phyloP scores from a whole-genome alignment of 768 basidiomycete species.

The Punctularia strigosozonata region DNA sequence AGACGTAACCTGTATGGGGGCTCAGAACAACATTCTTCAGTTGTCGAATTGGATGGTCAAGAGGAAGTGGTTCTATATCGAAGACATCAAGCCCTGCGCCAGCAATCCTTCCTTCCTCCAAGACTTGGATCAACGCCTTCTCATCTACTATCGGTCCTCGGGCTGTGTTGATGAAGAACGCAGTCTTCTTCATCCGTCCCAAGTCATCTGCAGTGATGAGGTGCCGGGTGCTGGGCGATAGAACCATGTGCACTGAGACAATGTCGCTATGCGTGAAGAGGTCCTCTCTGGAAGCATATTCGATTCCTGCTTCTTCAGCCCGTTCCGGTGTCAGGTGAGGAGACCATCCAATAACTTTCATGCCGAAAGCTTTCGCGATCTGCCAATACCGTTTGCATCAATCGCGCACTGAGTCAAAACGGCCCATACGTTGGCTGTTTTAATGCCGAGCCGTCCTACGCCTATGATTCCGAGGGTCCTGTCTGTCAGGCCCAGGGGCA shows the following conservation, averaged over 20 bases:
- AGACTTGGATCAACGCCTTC: conserved; percentile 32
- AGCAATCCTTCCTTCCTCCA: conserved; percentile 34
- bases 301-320: conserved; percentile 38
- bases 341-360: conserved; percentile 55
- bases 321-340: conserved; percentile 50
- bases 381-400: conserved; percentile 9
- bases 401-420: background rate
- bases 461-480: conserved; percentile 52
- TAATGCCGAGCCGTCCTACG: conserved; percentile 42
- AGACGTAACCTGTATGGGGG: conserved; percentile 53
- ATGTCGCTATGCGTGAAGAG: conserved; percentile 44
- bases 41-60: conserved; percentile 40
- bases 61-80: conserved; percentile 51
- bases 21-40: conserved; percentile 43
- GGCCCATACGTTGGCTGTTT: conserved; percentile 35
- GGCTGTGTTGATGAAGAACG: conserved; percentile 56
- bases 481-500: conserved; percentile 40
- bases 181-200: conserved; percentile 40
- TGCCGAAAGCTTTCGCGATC: conserved; percentile 48
- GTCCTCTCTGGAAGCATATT: conserved; percentile 39
- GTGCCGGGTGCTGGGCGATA: conserved; percentile 36
- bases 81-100: conserved; percentile 60
- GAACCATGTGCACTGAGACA: conserved; percentile 49
- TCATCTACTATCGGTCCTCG: conserved; percentile 59
- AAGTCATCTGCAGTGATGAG: conserved; percentile 38